These are phyloP conservation scores for Gracilaria domingensis DNA, from an alignment of 23 red algal genomes.

Conservation along the genomic window DNA sequence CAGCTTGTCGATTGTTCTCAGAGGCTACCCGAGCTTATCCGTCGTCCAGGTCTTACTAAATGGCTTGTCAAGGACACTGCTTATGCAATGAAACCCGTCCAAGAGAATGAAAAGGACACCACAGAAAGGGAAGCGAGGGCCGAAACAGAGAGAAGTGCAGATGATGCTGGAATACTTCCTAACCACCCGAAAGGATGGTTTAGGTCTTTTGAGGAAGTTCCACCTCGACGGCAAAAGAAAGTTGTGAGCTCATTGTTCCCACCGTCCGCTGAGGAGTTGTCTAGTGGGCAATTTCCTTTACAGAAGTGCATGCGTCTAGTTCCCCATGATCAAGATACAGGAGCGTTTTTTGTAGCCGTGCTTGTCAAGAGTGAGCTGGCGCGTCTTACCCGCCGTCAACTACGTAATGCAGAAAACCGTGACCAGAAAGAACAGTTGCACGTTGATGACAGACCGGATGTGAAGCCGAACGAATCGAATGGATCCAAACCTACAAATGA, in stretches of 20 bases:
- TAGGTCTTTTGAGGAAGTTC: conserved; percentile 76
- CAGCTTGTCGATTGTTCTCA: conserved; percentile 73
- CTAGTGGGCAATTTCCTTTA: conserved; percentile 51
- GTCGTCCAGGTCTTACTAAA: conserved; percentile 70
- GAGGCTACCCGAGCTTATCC: conserved; percentile 58
- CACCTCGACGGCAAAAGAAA: conserved; percentile 58
- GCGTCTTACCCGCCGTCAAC: conserved; percentile 19
- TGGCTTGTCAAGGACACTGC: conserved; percentile 82
- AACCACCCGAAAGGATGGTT: conserved; percentile 55
- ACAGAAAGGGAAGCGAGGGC: neutral
- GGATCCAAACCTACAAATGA: neutral
- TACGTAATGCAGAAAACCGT: conserved; percentile 5
- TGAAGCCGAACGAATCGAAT: neutral
- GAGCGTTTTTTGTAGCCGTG: conserved; percentile 96
- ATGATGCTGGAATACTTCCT: neutral
- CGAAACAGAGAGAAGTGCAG: neutral
- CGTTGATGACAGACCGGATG: neutral
- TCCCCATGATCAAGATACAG: conserved; percentile 97
- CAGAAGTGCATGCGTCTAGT: conserved; percentile 87
- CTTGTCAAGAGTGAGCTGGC: conserved; percentile 64
- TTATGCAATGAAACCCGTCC: neutral
- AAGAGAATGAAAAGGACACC: neutral
- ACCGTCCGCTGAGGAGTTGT: conserved; percentile 72
- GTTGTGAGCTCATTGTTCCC: conserved; percentile 84
- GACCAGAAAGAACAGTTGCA: neutral